A percentile compares a stretch with the other conserved stretches of the same genome.
Conservation (phyloP, 176 grass and related monocot genomes). For the Oryza coarctata region DNA sequence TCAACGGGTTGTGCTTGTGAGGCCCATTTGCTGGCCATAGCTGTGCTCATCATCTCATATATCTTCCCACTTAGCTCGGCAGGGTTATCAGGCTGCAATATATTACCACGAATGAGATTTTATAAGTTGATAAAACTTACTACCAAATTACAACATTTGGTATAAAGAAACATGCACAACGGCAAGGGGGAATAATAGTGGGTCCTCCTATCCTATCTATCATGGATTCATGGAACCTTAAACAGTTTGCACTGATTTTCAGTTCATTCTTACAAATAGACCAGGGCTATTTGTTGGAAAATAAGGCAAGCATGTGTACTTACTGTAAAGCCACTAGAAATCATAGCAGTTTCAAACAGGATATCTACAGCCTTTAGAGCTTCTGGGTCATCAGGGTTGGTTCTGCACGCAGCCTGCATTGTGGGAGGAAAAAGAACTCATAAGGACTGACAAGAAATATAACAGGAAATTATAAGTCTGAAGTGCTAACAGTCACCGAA, state of each 20-base stretch:
- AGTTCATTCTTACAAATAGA: background rate
- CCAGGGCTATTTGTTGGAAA: background rate
- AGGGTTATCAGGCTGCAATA: conserved; percentile 77
- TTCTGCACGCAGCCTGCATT: conserved; percentile 69
- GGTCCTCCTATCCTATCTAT: no score
- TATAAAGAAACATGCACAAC: background rate
- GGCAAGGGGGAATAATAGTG: no score
- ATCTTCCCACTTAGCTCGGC: conserved; percentile 78
- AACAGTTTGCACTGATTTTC: background rate
- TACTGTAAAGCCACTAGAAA: conserved; percentile 93
- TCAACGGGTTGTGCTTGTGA: conserved; percentile 18
- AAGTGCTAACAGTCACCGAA: background rate
- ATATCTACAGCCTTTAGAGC: conserved; percentile 78
- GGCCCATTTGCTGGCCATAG: conserved; percentile 63
- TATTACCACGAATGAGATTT: background rate
- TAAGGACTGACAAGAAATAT: background rate
- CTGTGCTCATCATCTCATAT: conserved; percentile 82
- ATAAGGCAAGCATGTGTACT: conserved; percentile 27
- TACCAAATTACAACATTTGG: background rate
- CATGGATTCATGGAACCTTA: no score
- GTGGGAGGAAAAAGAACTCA: background rate
- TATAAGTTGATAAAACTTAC: background rate
- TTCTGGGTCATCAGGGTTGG: conserved; percentile 73
- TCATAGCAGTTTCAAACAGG: conserved; percentile 92
- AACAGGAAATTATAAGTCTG: background rate